Evolutionary conservation across 768 basidiomycete genomes (phyloP).

Genomic region (Suillus americanus): DNA sequence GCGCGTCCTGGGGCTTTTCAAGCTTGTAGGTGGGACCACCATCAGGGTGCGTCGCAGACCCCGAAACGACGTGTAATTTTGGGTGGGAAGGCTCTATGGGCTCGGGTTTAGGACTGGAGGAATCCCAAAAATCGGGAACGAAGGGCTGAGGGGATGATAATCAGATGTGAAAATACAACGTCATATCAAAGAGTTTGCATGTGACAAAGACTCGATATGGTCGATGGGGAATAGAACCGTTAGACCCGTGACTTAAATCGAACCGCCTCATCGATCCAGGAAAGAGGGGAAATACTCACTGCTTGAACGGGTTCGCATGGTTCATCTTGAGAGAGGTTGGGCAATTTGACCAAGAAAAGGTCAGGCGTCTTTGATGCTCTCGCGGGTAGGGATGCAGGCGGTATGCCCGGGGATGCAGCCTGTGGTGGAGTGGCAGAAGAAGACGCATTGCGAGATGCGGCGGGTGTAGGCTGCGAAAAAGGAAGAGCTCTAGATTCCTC

Average conservation of each 20-base stretch:
- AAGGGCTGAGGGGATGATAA: slow-evolving; percentile 46
- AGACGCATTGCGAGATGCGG: slow-evolving; percentile 27
- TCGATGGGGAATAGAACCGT: neutral
- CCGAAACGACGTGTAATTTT: slow-evolving; percentile 52
- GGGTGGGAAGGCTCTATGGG: slow-evolving; percentile 31
- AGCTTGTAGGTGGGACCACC: slow-evolving; percentile 48
- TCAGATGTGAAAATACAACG: slow-evolving; percentile 8
- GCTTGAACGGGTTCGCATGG: slow-evolving; percentile 51
- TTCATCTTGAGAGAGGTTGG: slow-evolving; percentile 48
- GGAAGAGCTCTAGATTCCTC: slow-evolving; percentile 35
- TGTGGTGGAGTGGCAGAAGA: slow-evolving; percentile 22
- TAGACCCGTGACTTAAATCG: neutral
- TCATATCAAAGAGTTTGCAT: slow-evolving; percentile 12
- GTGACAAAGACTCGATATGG: slow-evolving; percentile 10
- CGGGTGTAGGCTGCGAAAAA: slow-evolving; percentile 21
- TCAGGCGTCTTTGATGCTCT: slow-evolving; percentile 22
- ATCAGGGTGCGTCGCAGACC: slow-evolving; percentile 44
- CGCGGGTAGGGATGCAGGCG: slow-evolving; percentile 30
- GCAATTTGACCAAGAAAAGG: slow-evolving; percentile 54
- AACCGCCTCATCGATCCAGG: slow-evolving; percentile 3
- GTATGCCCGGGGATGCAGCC: slow-evolving; percentile 44
- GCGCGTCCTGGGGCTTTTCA: slow-evolving; percentile 22
- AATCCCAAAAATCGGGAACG: slow-evolving; percentile 58
- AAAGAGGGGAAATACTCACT: slow-evolving; percentile 39
- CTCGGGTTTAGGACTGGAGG: slow-evolving; percentile 38